A percentile compares a stretch with the other conserved stretches of the same genome.
Evolutionary conservation across 169 alveolate species (phyloP).

Genomic region (Plasmodium gaboni): DNA sequence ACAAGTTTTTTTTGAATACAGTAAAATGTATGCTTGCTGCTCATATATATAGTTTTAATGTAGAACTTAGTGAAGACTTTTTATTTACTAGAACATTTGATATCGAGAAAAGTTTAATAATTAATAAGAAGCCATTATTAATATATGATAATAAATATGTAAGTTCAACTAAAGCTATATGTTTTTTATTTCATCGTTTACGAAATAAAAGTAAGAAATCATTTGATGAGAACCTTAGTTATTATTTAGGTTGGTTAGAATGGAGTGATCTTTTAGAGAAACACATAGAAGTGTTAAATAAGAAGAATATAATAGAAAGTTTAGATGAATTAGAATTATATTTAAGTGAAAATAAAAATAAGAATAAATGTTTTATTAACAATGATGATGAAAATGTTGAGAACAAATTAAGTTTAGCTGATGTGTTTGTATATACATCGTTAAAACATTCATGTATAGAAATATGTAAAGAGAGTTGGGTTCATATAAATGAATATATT

Average conservation of each 20-base stretch:
- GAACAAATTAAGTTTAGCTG: constrained; percentile 28
- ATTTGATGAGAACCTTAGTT: constrained; percentile 25
- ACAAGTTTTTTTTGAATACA: constrained; percentile 28
- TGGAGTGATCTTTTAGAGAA: constrained; percentile 71
- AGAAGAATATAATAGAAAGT: constrained; percentile 57
- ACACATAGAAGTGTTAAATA: constrained; percentile 29
- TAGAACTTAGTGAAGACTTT: constrained; percentile 67
- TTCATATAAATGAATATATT: constrained; percentile 29
- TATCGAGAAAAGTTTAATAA: constrained; percentile 24
- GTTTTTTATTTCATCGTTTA: constrained; percentile 73
- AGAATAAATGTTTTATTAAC: constrained; percentile 32
- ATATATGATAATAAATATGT: constrained; percentile 42
- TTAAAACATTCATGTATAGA: constrained; percentile 34
- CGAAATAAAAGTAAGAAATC: constrained; percentile 27
- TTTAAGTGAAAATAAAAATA: constrained; percentile 23
- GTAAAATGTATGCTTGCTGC: constrained; percentile 76
- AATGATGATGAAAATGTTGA: not conserved
- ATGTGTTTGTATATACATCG: constrained; percentile 55
- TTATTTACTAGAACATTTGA: constrained; percentile 37
- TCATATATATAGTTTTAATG: constrained; percentile 36
- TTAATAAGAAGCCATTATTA: constrained; percentile 48
- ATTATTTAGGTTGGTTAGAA: constrained; percentile 67
- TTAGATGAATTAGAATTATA: constrained; percentile 61
- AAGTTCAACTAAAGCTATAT: constrained; percentile 70
- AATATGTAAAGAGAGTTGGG: constrained; percentile 70